Percentiles rank a stretch among this genome's conserved stretches.
These are phyloP conservation scores for Prunus salicina DNA, from an alignment of 306 rosid species.

Conservation along the genomic window DNA sequence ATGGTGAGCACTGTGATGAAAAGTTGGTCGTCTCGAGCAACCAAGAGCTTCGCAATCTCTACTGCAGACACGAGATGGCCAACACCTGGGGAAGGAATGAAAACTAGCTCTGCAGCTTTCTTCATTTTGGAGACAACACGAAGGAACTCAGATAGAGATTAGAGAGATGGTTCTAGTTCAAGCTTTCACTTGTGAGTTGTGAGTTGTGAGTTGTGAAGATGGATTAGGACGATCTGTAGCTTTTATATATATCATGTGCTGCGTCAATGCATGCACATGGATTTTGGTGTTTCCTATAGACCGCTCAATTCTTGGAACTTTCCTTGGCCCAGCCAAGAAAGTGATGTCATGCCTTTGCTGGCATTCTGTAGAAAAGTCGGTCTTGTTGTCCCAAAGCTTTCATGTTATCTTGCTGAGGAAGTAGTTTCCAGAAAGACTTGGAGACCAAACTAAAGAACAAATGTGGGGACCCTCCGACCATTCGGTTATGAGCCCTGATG, in stretches of 20 bases:
- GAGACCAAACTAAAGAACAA: background rate
- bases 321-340: background rate
- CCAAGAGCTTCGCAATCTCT: constrained; percentile 33
- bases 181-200: background rate
- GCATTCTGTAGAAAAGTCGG: background rate
- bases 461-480: background rate
- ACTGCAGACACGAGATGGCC: constrained; percentile 35
- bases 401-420: background rate
- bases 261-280: background rate
- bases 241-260: background rate
- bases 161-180: background rate
- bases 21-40: constrained; percentile 22
- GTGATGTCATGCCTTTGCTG: constrained; percentile 23
- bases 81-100: constrained; percentile 22
- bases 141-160: background rate
- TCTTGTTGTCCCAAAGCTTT: background rate
- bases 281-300: background rate
- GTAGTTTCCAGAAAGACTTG: background rate
- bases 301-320: background rate
- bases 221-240: background rate
- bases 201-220: background rate
- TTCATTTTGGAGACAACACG: background rate
- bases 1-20: constrained; percentile 22
- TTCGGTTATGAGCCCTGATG: no score
- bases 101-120: constrained; percentile 29